Evolutionary conservation across 768 basidiomycete genomes (phyloP).

Genomic region (Leccinellum albellum): DNA sequence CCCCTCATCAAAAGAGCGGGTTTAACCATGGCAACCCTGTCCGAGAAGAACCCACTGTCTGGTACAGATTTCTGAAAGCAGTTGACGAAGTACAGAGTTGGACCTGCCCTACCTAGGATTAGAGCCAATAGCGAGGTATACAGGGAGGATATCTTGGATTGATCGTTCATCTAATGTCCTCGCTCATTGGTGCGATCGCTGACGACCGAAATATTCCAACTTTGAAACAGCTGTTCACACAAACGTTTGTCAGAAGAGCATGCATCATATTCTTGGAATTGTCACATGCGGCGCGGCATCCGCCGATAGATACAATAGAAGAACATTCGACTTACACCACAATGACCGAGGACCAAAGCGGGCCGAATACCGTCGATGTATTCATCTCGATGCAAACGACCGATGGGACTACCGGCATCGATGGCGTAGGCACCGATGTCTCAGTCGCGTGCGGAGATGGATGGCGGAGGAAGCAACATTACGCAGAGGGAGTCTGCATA

Average conservation of each 20-base stretch:
- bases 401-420: not conserved
- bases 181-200: not conserved
- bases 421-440: slow-evolving; percentile 6
- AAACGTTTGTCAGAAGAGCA: not conserved
- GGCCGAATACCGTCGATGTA: not conserved
- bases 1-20: not conserved
- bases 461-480: slow-evolving; percentile 6
- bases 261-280: slow-evolving; percentile 3
- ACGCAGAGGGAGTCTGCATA: not conserved
- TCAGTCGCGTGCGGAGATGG: slow-evolving; percentile 4
- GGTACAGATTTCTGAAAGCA: not conserved
- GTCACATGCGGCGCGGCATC: slow-evolving; percentile 3
- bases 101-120: not conserved
- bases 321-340: not conserved
- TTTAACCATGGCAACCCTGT: not conserved
- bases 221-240: not conserved
- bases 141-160: not conserved
- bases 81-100: not conserved
- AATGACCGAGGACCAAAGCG: not conserved
- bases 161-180: not conserved
- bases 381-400: not conserved
- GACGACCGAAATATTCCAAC: not conserved
- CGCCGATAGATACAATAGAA: slow-evolving; percentile 3
- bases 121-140: not conserved
- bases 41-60: not conserved